These are phyloP conservation scores for Solanum chmielewskii DNA, from an alignment of 257 asterid genomes.

Conservation along the genomic window DNA sequence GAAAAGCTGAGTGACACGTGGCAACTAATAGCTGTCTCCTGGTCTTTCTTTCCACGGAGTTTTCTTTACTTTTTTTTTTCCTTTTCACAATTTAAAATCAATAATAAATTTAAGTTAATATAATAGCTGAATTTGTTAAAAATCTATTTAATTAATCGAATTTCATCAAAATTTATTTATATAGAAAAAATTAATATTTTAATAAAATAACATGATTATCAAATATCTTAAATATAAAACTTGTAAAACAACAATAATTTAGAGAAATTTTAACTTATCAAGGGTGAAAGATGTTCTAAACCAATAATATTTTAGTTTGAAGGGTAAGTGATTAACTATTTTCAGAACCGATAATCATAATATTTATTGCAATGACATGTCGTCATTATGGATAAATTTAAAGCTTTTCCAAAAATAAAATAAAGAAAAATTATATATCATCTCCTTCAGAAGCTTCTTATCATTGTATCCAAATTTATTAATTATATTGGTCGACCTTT, in stretches of 20 bases:
- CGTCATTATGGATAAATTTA: background rate
- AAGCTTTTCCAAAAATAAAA: background rate
- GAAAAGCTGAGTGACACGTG: background rate
- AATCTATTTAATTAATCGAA: background rate
- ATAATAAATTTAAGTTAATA: background rate
- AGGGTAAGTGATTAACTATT: background rate
- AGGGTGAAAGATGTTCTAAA: background rate
- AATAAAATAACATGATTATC: too few species aligned
- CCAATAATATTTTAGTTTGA: background rate
- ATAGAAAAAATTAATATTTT: too few species aligned
- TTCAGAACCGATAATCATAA: background rate
- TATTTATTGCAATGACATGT: background rate
- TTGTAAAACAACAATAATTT: background rate
- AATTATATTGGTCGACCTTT: background rate
- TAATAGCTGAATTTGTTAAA: background rate
- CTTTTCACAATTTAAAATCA: background rate
- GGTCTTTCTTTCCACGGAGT: background rate
- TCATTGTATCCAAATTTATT: too few species aligned
- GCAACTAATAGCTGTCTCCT: background rate
- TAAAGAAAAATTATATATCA: background rate
- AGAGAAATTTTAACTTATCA: too few species aligned
- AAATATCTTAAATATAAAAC: too few species aligned
- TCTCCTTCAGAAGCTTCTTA: too few species aligned
- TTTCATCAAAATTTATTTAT: background rate
- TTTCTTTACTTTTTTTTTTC: background rate